Conservation (phyloP, 148 eudicot species). For the Persicaria maculosa region DNA sequence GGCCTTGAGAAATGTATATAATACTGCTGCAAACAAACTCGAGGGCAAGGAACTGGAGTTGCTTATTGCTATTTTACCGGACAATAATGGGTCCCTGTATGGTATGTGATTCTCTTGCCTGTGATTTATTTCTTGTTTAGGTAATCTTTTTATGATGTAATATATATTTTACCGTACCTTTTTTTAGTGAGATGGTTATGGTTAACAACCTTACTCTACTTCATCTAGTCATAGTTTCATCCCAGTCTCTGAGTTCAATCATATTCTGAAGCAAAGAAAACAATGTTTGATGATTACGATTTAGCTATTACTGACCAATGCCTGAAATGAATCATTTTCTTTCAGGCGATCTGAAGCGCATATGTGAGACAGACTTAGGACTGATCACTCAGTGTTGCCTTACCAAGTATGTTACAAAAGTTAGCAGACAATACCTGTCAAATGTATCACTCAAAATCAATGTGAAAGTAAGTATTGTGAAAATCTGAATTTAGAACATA, state of each 20-base stretch:
- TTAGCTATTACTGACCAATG: neutral
- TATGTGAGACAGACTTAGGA: conserved; percentile 87
- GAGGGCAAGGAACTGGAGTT: conserved; percentile 62
- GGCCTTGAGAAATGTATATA: conserved; percentile 53
- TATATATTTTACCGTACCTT: neutral
- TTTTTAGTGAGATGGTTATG: neutral
- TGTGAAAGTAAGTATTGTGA: conserved; percentile 52
- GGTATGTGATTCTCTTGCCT: conserved; percentile 23
- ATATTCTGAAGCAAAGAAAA: neutral
- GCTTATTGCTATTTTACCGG: conserved; percentile 66
- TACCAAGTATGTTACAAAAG: conserved; percentile 61
- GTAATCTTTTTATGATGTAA: neutral
- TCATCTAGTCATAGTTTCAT: neutral
- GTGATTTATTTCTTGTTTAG: neutral
- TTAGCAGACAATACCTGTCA: conserved; percentile 66
- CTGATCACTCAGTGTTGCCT: conserved; percentile 82
- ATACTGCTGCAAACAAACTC: conserved; percentile 36
- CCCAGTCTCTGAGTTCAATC: neutral
- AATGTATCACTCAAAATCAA: conserved; percentile 80
- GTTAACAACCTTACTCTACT: neutral
- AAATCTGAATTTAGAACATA: neutral
- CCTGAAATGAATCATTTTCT: neutral
- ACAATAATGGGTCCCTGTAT: conserved; percentile 71
- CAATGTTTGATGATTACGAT: neutral
- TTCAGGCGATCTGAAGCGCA: conserved; percentile 70